phyloP scores from a whole-genome alignment of 2,329 filamentous ascomycete genomes.

The Cryphonectria naterciae region DNA sequence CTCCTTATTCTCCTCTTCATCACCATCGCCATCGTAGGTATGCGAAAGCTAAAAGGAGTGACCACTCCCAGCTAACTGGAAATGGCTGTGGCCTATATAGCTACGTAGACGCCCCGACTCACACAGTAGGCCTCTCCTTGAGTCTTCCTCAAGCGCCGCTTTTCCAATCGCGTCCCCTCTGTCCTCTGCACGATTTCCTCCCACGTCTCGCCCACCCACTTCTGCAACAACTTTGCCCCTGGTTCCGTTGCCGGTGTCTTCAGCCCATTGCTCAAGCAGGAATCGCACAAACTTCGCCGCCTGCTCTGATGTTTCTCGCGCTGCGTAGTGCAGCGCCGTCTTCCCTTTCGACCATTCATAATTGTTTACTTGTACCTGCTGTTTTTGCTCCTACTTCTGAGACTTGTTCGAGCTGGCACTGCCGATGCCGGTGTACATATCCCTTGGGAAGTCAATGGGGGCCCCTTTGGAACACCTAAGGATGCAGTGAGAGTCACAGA shows the following conservation, averaged over 20 bases:
- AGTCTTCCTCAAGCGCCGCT: background rate
- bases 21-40: background rate
- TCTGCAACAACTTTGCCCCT: background rate
- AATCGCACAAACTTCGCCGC: background rate
- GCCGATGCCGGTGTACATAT: background rate
- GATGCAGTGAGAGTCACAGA: conserved; percentile 13
- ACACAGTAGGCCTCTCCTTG: background rate
- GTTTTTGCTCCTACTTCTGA: conserved; percentile 1
- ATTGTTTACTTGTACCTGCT: background rate
- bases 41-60: too few relatives aligned
- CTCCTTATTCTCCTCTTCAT: background rate
- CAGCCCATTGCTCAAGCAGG: background rate
- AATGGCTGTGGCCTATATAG: too few relatives aligned
- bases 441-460: conserved; percentile 8
- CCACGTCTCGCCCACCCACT: background rate
- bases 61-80: too few relatives aligned
- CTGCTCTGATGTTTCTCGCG: background rate
- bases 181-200: background rate
- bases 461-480: conserved; percentile 1
- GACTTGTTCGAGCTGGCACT: background rate
- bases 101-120: too few relatives aligned
- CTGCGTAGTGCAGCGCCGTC: conserved; percentile 9
- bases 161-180: background rate
- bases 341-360: background rate
- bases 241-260: background rate